phyloP scores from a whole-genome alignment of 208 protist genomes.

The Crithidia acanthocephali region DNA sequence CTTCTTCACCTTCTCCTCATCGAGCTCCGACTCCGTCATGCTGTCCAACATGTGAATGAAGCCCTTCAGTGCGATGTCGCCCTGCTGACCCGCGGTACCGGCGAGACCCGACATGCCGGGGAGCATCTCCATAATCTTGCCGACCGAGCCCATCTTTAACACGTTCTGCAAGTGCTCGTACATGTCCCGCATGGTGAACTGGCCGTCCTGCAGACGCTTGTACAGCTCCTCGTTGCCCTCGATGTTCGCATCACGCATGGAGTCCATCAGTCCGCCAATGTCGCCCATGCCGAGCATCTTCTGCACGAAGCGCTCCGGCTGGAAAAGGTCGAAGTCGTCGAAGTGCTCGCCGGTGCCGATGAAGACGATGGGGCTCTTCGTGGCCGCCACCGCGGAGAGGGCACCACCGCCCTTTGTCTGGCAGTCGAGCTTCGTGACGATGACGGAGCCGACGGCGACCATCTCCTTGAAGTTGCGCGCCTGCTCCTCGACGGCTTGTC shows the following conservation, averaged over 20 bases:
- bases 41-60: conserved; percentile 98
- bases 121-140: conserved; percentile 94
- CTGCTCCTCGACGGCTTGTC: conserved; percentile 97
- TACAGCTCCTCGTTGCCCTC: conserved; percentile 87
- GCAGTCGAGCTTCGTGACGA: conserved; percentile 99
- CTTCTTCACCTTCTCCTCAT: conserved; percentile 91
- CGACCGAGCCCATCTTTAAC: conserved; percentile 94
- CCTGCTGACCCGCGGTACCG: conserved; percentile 60
- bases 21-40: conserved; percentile 95
- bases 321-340: conserved; percentile 96
- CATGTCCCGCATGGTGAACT: conserved; percentile 97
- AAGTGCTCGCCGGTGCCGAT: conserved; percentile 99
- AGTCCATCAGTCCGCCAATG: conserved; percentile 91
- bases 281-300: conserved; percentile 97
- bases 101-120: conserved; percentile 87
- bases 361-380: conserved; percentile 98
- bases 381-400: conserved; percentile 97
- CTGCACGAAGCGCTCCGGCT: conserved; percentile 88
- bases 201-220: conserved; percentile 91
- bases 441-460: conserved; percentile 97
- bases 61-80: conserved; percentile 79
- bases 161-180: conserved; percentile 97
- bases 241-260: conserved; percentile 92
- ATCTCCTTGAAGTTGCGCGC: conserved; percentile 90
- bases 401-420: conserved; percentile 99